Conservation (phyloP, 345 rosid species). For the Gossypium bickii region DNA sequence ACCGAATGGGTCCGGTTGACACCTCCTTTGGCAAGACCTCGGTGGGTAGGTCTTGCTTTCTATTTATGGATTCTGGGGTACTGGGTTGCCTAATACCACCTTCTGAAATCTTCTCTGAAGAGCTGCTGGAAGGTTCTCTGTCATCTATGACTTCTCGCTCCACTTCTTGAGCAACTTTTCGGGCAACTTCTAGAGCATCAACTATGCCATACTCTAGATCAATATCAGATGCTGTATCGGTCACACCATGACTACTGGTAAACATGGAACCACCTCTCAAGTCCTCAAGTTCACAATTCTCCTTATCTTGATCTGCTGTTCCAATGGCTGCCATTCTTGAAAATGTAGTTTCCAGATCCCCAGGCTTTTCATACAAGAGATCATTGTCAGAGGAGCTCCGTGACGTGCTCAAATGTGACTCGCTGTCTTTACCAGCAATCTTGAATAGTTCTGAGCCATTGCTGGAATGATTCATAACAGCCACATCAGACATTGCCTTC, state of each 20-base stretch:
- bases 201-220: slow-evolving; percentile 67
- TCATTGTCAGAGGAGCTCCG: slow-evolving; percentile 39
- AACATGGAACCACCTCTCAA: slow-evolving; percentile 34
- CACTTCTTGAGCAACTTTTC: slow-evolving; percentile 89
- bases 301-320: slow-evolving; percentile 35
- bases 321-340: slow-evolving; percentile 36
- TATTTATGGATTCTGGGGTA: slow-evolving; percentile 46
- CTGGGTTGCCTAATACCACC: slow-evolving; percentile 40
- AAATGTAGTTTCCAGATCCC: slow-evolving; percentile 24
- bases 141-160: slow-evolving; percentile 70
- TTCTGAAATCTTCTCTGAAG: slow-evolving; percentile 50
- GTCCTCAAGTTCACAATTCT: slow-evolving; percentile 29
- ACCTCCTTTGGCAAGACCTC: slow-evolving; percentile 36
- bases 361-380: slow-evolving; percentile 26
- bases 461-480: slow-evolving; percentile 25
- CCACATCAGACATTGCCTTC: slow-evolving; percentile 26
- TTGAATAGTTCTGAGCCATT: slow-evolving; percentile 13
- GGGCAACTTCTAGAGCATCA: slow-evolving; percentile 92
- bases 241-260: slow-evolving; percentile 35
- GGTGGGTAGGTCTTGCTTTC: slow-evolving; percentile 22
- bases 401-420: slow-evolving; percentile 33
- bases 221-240: slow-evolving; percentile 44
- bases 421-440: slow-evolving; percentile 26
- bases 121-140: slow-evolving; percentile 56
- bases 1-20: slow-evolving; percentile 37